A percentile compares a stretch with the other conserved stretches of the same genome.
phyloP scores from a whole-genome alignment of 2,329 filamentous ascomycete species.

The Sporothrix inflata region DNA sequence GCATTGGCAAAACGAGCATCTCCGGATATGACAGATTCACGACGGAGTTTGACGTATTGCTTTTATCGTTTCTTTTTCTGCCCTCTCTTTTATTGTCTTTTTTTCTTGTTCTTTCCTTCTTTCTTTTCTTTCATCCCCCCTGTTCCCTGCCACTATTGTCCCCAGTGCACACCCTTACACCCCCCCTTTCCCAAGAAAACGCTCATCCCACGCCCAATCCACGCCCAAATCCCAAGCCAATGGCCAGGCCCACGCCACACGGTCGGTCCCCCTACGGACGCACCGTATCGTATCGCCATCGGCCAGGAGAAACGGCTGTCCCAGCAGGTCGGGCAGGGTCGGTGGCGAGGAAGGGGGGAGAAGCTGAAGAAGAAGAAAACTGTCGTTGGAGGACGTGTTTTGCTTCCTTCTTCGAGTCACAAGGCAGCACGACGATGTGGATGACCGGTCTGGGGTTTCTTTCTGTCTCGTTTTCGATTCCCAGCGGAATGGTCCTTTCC shows the following conservation, averaged over 20 bases:
- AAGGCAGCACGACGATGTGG: conserved; percentile 26
- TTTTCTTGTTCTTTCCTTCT: background rate
- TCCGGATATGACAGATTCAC: background rate
- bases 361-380: background rate
- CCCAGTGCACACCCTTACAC: background rate
- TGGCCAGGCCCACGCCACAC: background rate
- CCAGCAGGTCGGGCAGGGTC: conserved; percentile 13
- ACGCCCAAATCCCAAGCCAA: background rate
- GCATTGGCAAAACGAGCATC: background rate
- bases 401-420: conserved; percentile 20
- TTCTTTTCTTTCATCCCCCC: background rate
- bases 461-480: background rate
- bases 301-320: background rate
- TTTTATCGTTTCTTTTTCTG: background rate
- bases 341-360: background rate
- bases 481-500: background rate
- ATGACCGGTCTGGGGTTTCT: conserved; percentile 20
- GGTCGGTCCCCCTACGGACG: background rate
- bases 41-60: background rate
- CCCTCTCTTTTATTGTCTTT: background rate
- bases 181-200: conserved; percentile 3
- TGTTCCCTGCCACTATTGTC: background rate
- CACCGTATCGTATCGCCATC: conserved; percentile 20
- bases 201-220: background rate
- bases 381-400: background rate